Conservation (phyloP, 2,329 filamentous ascomycete species). For the Domatiomyces catenatus region DNA sequence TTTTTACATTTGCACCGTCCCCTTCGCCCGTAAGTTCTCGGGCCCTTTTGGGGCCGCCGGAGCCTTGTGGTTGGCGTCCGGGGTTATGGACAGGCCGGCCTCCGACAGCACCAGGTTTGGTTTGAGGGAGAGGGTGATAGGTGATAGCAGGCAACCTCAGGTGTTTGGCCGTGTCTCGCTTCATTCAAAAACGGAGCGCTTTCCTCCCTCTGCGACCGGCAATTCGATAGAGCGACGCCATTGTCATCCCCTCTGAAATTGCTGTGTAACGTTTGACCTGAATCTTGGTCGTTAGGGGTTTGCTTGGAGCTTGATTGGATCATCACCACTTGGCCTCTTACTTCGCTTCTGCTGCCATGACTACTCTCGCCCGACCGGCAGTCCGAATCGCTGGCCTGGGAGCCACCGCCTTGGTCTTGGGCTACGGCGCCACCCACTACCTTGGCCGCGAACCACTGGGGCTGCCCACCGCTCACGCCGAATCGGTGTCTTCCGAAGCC, state of each 20-base stretch:
- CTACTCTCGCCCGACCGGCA: conserved; percentile 3
- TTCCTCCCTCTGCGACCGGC: background rate
- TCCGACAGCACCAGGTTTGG: background rate
- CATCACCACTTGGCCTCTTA: background rate
- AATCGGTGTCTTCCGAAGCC: conserved; percentile 15
- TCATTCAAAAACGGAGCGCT: background rate
- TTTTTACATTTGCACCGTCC: too few relatives aligned
- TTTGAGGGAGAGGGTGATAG: too few relatives aligned
- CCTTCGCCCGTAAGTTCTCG: too few relatives aligned
- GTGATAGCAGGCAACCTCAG: background rate
- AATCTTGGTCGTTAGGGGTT: background rate
- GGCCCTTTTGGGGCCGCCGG: too few relatives aligned
- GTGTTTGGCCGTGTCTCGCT: background rate
- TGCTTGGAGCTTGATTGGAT: background rate
- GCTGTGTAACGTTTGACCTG: background rate
- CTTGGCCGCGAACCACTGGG: conserved; percentile 10
- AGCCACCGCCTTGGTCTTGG: conserved; percentile 6
- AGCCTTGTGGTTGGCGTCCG: too few relatives aligned
- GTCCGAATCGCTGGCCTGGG: conserved; percentile 6
- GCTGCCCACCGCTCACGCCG: conserved; percentile 13
- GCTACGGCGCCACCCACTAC: conserved; percentile 11
- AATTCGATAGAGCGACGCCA: background rate
- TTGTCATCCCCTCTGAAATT: background rate
- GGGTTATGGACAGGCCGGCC: background rate
- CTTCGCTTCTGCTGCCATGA: background rate